Base-by-base conservation (phyloP, 2,329 filamentous ascomycete species). In the Claviceps quebecensis region DNA sequence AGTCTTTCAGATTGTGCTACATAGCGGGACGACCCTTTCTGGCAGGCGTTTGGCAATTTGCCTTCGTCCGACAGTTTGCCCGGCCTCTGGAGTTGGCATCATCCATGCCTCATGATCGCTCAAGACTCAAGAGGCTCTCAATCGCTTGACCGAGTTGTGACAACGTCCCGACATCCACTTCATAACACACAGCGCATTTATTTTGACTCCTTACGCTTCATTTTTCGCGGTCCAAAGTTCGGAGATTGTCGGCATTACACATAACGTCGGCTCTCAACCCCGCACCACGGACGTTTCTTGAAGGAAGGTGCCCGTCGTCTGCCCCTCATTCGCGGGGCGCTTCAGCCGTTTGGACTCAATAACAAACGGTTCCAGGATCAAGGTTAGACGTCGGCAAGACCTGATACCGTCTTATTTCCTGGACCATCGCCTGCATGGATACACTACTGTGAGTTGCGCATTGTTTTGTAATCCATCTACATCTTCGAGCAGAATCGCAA, bases 361-460 rank as follows among this genome's bases (percentile, higher is more conserved):
- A 16, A 38, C 41, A 50, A 26, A 39, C 36, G 43, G 49, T 34
- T 43, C 19, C 2, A 16, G 7, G 36, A 45, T 45, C 47, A 36
- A 36, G 23, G 11, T 41, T 11, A 34, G 29, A 34, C 29, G 29
- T 11, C 29, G 29, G 29, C 9, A 11, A 34, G 29, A 4, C 29
- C 29, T 34, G 17, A 29, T 8, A 19, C 26, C 19, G 26, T 40
- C n/a, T 38, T 4, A 11, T 16, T 16, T 5, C 9, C 8, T 19
- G 23, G 23, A 13, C 7, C 16, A 36, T 22, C 16, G 14, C 41
- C 26, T 14, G 37, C n/a, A 82, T 82, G 78, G 78, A 82, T 64
- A 82, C 78, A 53, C 65, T 82, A 60, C 69, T 82, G 77, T 81
- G 71, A 67, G 78, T 76, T 37, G 43, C 14, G 22, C n/a, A 36